Base-by-base conservation (phyloP, 179 eudicot species). In the Dionaea muscipula region DNA sequence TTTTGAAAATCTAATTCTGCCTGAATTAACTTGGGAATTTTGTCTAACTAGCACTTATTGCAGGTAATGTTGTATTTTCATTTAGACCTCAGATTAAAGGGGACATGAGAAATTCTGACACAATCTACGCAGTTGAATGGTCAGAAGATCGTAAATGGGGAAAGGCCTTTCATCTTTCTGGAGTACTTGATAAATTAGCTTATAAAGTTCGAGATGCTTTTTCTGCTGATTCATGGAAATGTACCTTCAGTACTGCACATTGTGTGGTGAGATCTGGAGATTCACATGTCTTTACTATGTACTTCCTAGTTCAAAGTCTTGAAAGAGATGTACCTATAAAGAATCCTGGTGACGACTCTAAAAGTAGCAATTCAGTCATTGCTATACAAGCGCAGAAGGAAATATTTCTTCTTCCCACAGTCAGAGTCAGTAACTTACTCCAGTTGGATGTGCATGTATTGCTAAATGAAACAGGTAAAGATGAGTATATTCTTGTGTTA, bases 321-420 rank as follows among this genome's bases (percentile, higher is more conserved):
- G 62, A 64, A 45, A 83, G 83, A 72, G 71, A 82, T 59, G 70
- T 93, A 57, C 94, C 96, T 57, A 66, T 93, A 45, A 47, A 73
- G 71, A 75, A 74, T 56, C 86, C 90, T 28, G 76, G 75, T 68
- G 78, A 69, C 62, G 58, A 54, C 28, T 55, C 54, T 44, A 66
- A 62, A 59, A 77, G 71, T 69, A 76, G 57, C 70, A 68, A 60
- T 73, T 76, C 85, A 24, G 70, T 84, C 22, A 68, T 78, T 58
- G 85, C 94, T 23, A 63, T 93, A 58, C 86, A 62, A 67, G 81
- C 82, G 72, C 95, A 88, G 77, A 93, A 83, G 73, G 96, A 93
- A 69, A 65, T 93, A 57, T 81, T 72, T 73, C 64, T 93, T 64
- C 87, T 93, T 74, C 99, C 99, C 57, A 85, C 99, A 56, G 68